These are phyloP conservation scores for Pulveroboletus sp. DNA, from an alignment of 768 basidiomycete species.

Conservation along the genomic window DNA sequence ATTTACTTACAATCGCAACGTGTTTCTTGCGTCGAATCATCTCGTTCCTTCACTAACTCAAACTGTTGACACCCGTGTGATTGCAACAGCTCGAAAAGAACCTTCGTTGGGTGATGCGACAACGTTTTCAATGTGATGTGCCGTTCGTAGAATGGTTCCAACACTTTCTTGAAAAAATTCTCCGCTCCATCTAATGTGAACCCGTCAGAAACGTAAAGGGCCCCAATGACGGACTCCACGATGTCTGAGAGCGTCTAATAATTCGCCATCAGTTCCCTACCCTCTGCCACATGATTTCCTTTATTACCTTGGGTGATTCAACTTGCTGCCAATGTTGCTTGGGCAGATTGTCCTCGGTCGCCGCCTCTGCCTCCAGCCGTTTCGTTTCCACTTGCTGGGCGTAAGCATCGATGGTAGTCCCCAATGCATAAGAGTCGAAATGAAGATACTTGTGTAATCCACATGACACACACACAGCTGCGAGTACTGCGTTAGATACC, in stretches of 20 bases:
- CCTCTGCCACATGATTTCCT: not conserved
- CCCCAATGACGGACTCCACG: constrained; percentile 77
- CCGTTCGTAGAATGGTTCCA: constrained; percentile 77
- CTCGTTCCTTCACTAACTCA: constrained; percentile 52
- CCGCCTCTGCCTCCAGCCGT: constrained; percentile 49
- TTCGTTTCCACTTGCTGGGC: constrained; percentile 43
- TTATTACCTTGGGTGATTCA: constrained; percentile 71
- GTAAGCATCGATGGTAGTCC: constrained; percentile 53
- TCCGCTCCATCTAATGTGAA: constrained; percentile 62
- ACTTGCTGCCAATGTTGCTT: constrained; percentile 79
- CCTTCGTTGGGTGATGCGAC: constrained; percentile 74
- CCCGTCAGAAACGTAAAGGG: constrained; percentile 73
- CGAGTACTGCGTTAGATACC: constrained; percentile 80
- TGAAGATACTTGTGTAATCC: constrained; percentile 63
- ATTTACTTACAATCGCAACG: constrained; percentile 51
- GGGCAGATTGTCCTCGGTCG: constrained; percentile 46
- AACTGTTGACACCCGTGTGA: constrained; percentile 69
- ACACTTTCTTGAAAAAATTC: constrained; percentile 60
- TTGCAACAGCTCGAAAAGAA: constrained; percentile 71
- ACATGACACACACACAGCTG: constrained; percentile 69
- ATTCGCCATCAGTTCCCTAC: constrained; percentile 1
- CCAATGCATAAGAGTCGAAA: constrained; percentile 53
- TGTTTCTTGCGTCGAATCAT: constrained; percentile 32
- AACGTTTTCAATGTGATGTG: constrained; percentile 72
- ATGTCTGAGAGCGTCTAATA: constrained; percentile 72